Evolutionary conservation across 805 yeast species (phyloP), one percentile per base, ranked within the genome.

Genomic region (Wickerhamomyces ciferrii): DNA sequence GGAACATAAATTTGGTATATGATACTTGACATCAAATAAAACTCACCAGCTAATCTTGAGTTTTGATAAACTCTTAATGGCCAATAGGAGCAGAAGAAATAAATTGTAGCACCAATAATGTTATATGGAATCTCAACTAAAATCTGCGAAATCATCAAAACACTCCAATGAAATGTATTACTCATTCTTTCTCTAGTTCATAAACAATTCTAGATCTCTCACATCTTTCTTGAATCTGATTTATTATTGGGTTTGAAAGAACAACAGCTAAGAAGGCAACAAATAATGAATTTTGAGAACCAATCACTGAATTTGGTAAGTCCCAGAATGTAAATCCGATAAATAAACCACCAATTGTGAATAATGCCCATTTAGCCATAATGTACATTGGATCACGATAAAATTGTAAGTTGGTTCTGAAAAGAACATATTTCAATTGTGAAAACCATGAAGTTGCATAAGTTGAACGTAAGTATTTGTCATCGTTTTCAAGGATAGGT

Each of bases 241-340:
- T 80, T 53, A 78, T 53, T 31, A 55, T 49, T 4, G 87, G 81
- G n/a, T 78, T 77, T 44, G 79, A 69, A 44, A 77, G 59, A 47
- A 82, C 74, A 56, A 81, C 69, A 42, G 84, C 69, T 67, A 84
- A 68, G 57, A 84, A 81, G 31, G 76, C 70, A 29, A 80, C 75
- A 58, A 83, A 78, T 71, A 82, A 69, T 47, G 77, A 71, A 61
- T 81, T 78, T 59, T 74, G 81, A 58, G 81, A 68, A 45, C 86
- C 87, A 40, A 72, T 70, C 40, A 74, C 55, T 32, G 78, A 60
- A 35, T 69, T 67, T 45, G 74, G 76, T 38, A 82, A 75, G 54
- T 82, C 73, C 68, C 73, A 82, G 66, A 81, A 87, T 0, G 84
- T 71, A 63, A 87, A 87, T 39, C 96, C 95, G 51, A 82, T 76